Evolutionary conservation across 768 basidiomycete species (phyloP), one percentile per base, ranked within the genome.

Genomic region (Suillus luteus): DNA sequence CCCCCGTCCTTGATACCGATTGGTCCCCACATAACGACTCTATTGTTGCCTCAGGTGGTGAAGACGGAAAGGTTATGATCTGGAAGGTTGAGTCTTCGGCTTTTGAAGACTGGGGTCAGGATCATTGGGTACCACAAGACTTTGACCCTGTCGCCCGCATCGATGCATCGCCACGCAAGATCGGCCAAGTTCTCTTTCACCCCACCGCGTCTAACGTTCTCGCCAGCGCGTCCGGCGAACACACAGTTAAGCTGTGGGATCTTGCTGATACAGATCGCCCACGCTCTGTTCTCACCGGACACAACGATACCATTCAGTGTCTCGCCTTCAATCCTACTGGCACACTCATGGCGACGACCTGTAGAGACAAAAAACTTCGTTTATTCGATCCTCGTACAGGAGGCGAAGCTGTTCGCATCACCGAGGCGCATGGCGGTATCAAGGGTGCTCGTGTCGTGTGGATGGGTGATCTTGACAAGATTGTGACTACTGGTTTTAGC

Each of bases 401-500:
- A 17, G 81, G 83, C 0, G 92, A 93, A n/a, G 83, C 96, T 7
- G 89, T 99, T 40, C 85, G 93, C 57, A 76, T 88, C 35, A 78
- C 86, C 9, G 96, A 99, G 71, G 92, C 95, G 0, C 95, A 99
- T 73, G 87, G 87, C 24, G 97, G 97, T 11, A 89, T 99, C 75
- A 99, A 98, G 77, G 94, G 94, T 4, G 86, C 93, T 4, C 83
- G 96, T 19, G 90, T 95, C 4, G 81, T 84, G 33, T 99, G 93
- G 92, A 86, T 97, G 86, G 96, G 97, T 51, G 91, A 93, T 62
- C 77, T 85, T 57, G 95, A 95, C 74, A 87, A 86, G 66, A 85
- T 98, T 72, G 93, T 91, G 15, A 99, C 96, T 15, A 99, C 96
- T 15, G 96, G 96, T 0, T 99, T 99, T 78, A 94, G 92, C 78